Evolutionary conservation across 108 stramenopile genomes (phyloP).

Genomic region (Nitzschia inconspicua): DNA sequence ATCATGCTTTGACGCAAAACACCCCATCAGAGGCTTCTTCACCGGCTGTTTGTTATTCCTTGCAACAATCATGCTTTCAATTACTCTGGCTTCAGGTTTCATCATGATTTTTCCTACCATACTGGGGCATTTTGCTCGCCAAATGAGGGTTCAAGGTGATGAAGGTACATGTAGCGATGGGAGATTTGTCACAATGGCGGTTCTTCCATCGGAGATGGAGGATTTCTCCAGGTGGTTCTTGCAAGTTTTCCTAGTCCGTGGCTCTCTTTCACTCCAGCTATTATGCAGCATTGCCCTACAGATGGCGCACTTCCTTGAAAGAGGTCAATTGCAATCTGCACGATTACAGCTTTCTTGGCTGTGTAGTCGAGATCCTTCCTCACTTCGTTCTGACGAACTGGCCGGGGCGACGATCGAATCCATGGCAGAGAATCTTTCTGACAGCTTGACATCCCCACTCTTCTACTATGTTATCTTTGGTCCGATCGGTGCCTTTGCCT

Average conservation of each 20-base stretch:
- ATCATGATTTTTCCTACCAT: constrained; percentile 11
- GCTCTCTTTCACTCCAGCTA: constrained; percentile 39
- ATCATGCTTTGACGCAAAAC: constrained; percentile 12
- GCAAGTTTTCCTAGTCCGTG: constrained; percentile 28
- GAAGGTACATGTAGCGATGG: neutral
- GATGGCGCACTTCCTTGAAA: constrained; percentile 45
- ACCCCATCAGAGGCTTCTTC: constrained; percentile 24
- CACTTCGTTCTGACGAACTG: constrained; percentile 25
- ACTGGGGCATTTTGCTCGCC: too few relatives aligned
- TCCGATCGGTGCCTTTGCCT: constrained; percentile 38
- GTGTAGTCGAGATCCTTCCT: constrained; percentile 51
- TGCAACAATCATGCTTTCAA: constrained; percentile 10
- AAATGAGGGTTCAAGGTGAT: neutral
- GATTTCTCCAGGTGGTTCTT: constrained; percentile 23
- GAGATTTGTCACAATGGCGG: neutral
- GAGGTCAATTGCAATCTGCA: constrained; percentile 36
- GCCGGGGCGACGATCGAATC: constrained; percentile 36
- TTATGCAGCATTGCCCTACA: constrained; percentile 39
- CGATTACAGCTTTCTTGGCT: constrained; percentile 39
- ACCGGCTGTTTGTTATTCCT: constrained; percentile 21
- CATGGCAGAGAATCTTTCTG: constrained; percentile 45
- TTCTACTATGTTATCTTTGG: constrained; percentile 44
- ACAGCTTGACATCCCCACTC: constrained; percentile 38
- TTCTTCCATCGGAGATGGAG: neutral
- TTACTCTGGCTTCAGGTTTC: constrained; percentile 6